phyloP scores from a whole-genome alignment of 192 early-diverging fungal genomes.

The Coemansia sp. region DNA sequence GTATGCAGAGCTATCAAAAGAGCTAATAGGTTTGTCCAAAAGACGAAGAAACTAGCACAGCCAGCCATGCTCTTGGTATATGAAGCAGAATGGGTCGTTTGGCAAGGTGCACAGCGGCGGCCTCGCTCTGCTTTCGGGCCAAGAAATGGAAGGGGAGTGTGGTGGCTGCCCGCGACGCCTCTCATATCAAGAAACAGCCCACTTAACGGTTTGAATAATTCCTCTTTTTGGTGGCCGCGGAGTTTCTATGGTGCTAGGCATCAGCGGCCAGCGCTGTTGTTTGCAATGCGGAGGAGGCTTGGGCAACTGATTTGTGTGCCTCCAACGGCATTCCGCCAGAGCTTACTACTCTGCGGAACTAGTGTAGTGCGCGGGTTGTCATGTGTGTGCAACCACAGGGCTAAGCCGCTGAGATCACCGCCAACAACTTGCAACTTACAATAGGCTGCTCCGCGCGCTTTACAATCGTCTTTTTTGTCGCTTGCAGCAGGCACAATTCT shows the following conservation, averaged over 20 bases:
- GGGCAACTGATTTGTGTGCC: not conserved
- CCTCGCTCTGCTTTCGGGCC: not conserved
- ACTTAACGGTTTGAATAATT: not conserved
- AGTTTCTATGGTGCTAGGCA: not conserved
- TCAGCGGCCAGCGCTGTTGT: not conserved
- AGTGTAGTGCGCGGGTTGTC: not conserved
- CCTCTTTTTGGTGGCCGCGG: not conserved
- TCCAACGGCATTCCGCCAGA: slow-evolving; percentile 1
- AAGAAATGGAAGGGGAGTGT: not conserved
- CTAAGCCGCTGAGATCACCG: not conserved
- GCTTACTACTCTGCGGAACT: not conserved
- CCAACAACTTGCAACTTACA: not conserved
- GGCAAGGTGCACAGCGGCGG: not conserved
- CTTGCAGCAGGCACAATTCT: not conserved
- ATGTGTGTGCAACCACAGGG: not conserved
- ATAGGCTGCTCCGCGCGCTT: not conserved
- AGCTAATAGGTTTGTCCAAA: not conserved
- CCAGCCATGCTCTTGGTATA: not conserved
- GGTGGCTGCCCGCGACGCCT: not conserved
- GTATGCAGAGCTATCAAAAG: not conserved
- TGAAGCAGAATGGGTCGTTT: not conserved
- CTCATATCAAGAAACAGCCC: not conserved
- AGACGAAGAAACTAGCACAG: not conserved
- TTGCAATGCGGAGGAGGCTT: not conserved
- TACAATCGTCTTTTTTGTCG: not conserved